phyloP scores from a whole-genome alignment of 345 rosid species.

The Microthlaspi erraticum region DNA sequence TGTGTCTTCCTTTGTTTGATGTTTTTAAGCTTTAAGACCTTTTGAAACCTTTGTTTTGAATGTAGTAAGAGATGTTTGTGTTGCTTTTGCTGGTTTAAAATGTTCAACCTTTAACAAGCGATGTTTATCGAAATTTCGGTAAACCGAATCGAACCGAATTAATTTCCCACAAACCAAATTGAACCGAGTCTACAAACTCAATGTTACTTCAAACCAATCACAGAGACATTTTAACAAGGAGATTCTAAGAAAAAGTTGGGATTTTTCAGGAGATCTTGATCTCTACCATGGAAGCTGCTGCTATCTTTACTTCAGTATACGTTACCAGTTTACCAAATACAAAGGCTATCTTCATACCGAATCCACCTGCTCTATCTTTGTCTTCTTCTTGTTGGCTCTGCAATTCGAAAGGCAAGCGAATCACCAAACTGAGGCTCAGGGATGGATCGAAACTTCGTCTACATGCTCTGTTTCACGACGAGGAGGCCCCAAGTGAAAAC shows the following conservation, averaged over 20 bases:
- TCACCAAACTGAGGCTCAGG: conserved; percentile 52
- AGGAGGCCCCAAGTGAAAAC: conserved; percentile 53
- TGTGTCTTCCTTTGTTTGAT: conserved; percentile 21
- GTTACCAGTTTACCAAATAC: conserved; percentile 53
- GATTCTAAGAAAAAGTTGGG: conserved; percentile 5
- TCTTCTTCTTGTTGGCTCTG: conserved; percentile 47
- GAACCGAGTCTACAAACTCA: too few relatives aligned
- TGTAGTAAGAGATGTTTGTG: neutral
- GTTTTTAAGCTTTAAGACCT: conserved; percentile 7
- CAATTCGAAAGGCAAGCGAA: conserved; percentile 41
- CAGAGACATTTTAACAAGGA: neutral
- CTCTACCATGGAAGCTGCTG: conserved; percentile 54
- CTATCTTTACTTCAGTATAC: conserved; percentile 50
- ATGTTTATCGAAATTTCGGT: neutral
- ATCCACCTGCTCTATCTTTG: conserved; percentile 41
- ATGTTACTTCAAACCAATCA: too few relatives aligned
- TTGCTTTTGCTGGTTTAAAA: neutral
- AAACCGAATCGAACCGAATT: neutral
- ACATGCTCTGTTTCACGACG: conserved; percentile 48
- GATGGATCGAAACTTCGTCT: conserved; percentile 49
- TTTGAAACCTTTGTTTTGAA: neutral
- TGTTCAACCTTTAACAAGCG: neutral
- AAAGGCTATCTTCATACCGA: conserved; percentile 32
- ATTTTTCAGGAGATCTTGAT: conserved; percentile 23
- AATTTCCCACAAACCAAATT: neutral